Conservation (phyloP, 2,329 filamentous ascomycete species). For the Stagonosporopsis chrysanthemi region DNA sequence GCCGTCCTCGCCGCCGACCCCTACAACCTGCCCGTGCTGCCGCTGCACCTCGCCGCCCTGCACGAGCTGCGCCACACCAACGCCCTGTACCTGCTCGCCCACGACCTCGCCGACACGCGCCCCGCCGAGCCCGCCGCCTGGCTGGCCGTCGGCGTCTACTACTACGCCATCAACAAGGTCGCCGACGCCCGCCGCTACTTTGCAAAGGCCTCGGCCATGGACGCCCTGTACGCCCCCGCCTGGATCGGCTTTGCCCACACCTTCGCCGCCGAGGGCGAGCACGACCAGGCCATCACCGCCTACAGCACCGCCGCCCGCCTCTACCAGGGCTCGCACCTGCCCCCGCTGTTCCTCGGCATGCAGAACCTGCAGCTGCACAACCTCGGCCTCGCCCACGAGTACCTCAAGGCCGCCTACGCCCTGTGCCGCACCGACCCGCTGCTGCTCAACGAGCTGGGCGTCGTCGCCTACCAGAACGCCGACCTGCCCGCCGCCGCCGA, state of each 20-base stretch:
- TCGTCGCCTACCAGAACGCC: slow-evolving; percentile 94
- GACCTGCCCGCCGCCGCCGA: slow-evolving; percentile 76
- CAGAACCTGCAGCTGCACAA: slow-evolving; percentile 97
- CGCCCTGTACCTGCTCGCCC: slow-evolving; percentile 86
- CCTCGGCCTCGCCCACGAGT: slow-evolving; percentile 91
- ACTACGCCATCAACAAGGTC: slow-evolving; percentile 86
- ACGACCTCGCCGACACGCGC: slow-evolving; percentile 90
- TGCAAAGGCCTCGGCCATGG: slow-evolving; percentile 96
- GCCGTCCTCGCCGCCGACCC: slow-evolving; percentile 82
- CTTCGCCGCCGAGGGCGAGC: slow-evolving; percentile 95
- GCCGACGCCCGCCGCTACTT: slow-evolving; percentile 95
- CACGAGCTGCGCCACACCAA: slow-evolving; percentile 89
- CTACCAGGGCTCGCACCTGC: slow-evolving; percentile 96
- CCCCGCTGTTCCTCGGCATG: slow-evolving; percentile 96
- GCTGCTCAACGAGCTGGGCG: slow-evolving; percentile 92
- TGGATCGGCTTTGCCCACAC: slow-evolving; percentile 99
- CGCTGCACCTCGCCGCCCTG: slow-evolving; percentile 88
- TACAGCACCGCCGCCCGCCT: slow-evolving; percentile 94
- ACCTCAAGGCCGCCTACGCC: slow-evolving; percentile 85
- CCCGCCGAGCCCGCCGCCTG: slow-evolving; percentile 91
- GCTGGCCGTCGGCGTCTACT: slow-evolving; percentile 95
- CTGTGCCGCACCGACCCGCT: slow-evolving; percentile 86
- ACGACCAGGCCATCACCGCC: slow-evolving; percentile 96
- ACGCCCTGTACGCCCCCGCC: slow-evolving; percentile 93
- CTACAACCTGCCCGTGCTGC: slow-evolving; percentile 88